phyloP scores from a whole-genome alignment of 202 grass and related monocot species.

The Saccharum hybrid region DNA sequence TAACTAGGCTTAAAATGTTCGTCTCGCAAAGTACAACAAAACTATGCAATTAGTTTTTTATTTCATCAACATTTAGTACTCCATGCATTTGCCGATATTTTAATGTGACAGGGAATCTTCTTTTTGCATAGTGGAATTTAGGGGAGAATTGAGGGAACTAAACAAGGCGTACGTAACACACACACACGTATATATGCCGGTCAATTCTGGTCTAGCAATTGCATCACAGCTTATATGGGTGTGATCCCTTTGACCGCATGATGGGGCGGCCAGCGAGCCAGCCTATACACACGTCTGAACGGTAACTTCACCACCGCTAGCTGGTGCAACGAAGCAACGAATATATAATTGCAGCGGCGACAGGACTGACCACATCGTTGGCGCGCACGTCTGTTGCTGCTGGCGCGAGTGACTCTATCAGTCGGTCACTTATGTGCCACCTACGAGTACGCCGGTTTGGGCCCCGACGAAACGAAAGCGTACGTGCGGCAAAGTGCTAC shows the following conservation, averaged over 20 bases:
- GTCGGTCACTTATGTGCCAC: not conserved
- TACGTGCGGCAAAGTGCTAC: not conserved
- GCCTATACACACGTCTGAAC: constrained; percentile 1
- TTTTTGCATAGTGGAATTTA: too few relatives aligned
- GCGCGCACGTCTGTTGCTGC: not conserved
- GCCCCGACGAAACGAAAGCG: not conserved
- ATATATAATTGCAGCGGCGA: not conserved
- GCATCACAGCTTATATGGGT: constrained; percentile 9
- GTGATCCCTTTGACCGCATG: not conserved
- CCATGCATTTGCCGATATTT: too few relatives aligned
- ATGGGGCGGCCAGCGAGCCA: not conserved
- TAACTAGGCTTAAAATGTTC: too few relatives aligned
- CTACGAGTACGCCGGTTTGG: not conserved
- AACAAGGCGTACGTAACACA: not conserved
- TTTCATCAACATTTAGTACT: too few relatives aligned
- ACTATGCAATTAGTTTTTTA: too few relatives aligned
- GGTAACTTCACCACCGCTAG: not conserved
- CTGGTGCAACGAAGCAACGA: not conserved
- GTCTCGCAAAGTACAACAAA: too few relatives aligned
- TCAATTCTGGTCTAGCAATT: not conserved
- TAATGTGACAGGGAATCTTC: too few relatives aligned
- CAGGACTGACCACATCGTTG: not conserved
- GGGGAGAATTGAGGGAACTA: too few relatives aligned
- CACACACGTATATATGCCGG: not conserved
- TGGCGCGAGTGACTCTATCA: not conserved